Percentiles rank a stretch among this genome's conserved stretches.
Conservation (phyloP, 2,329 filamentous ascomycete species). For the Fusarium sp. region DNA sequence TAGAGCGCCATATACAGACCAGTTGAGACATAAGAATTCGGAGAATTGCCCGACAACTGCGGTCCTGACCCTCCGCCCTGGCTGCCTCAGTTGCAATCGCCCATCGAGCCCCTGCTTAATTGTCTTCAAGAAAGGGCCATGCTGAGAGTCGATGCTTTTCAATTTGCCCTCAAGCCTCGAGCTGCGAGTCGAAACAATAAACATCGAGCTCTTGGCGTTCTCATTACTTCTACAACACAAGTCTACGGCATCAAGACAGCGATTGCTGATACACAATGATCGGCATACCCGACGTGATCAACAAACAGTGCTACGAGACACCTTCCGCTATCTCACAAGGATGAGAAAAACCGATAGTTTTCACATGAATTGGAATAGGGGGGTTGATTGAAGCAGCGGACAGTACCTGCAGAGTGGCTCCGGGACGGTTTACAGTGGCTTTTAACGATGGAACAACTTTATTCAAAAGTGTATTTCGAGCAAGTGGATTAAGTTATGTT, state of each 20-base stretch:
- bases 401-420: not conserved
- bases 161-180: not conserved
- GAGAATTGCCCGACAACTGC: not conserved
- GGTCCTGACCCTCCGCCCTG: not conserved
- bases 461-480: no score
- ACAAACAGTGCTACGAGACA: not conserved
- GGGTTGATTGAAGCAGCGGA: not conserved
- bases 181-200: not conserved
- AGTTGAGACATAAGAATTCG: no score
- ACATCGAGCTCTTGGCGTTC: not conserved
- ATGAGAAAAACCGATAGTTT: not conserved
- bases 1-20: not conserved
- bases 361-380: not conserved
- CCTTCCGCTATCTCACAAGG: not conserved
- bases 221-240: not conserved
- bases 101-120: not conserved
- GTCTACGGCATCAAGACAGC: not conserved
- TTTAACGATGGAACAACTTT: not conserved
- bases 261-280: not conserved
- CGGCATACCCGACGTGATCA: not conserved
- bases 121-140: no score
- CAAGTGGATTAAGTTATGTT: not conserved
- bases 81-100: not conserved
- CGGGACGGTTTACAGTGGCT: not conserved
- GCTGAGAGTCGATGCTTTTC: not conserved